A percentile compares a stretch with the other conserved stretches of the same genome.
phyloP scores from a whole-genome alignment of 352 stramenopile genomes.

The Phytophthora chlamydospora region DNA sequence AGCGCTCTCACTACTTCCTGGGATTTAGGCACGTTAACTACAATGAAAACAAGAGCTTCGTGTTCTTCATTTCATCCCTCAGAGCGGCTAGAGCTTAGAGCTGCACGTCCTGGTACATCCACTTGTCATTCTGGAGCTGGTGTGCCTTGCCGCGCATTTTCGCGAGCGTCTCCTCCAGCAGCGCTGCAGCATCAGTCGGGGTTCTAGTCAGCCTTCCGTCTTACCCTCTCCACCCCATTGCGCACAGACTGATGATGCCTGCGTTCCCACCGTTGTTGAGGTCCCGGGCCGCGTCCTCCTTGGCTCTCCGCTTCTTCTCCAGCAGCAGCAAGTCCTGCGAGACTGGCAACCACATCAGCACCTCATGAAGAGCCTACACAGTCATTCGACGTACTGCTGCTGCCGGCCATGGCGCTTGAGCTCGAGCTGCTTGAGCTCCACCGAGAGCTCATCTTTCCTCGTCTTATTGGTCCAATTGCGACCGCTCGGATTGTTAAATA shows the following conservation, averaged over 20 bases:
- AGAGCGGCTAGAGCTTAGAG: slow-evolving; percentile 30
- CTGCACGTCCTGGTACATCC: slow-evolving; percentile 76
- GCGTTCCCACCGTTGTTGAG: slow-evolving; percentile 48
- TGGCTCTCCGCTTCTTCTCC: slow-evolving; percentile 60
- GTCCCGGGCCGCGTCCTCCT: slow-evolving; percentile 48
- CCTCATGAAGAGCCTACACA: background rate
- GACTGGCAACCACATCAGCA: slow-evolving; percentile 18
- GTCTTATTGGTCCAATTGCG: background rate
- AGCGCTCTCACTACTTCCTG: slow-evolving; percentile 1
- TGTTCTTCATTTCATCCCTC: background rate
- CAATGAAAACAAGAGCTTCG: slow-evolving; percentile 25
- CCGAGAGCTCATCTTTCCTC: slow-evolving; percentile 13
- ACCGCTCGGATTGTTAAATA: background rate
- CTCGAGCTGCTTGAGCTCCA: slow-evolving; percentile 12
- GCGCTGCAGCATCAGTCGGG: slow-evolving; percentile 21
- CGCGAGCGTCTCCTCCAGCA: slow-evolving; percentile 66
- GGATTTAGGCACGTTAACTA: slow-evolving; percentile 43
- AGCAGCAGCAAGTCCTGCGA: slow-evolving; percentile 52
- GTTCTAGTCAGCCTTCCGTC: too few species aligned
- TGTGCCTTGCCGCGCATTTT: slow-evolving; percentile 55
- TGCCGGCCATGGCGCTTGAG: slow-evolving; percentile 6
- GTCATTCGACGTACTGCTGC: slow-evolving; percentile 13
- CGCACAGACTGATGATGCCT: slow-evolving; percentile 6
- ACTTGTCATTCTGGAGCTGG: slow-evolving; percentile 72
- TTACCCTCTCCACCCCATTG: slow-evolving; percentile 1